Base-by-base conservation (phyloP, 148 eudicot species). In the Polygonum maritimum region DNA sequence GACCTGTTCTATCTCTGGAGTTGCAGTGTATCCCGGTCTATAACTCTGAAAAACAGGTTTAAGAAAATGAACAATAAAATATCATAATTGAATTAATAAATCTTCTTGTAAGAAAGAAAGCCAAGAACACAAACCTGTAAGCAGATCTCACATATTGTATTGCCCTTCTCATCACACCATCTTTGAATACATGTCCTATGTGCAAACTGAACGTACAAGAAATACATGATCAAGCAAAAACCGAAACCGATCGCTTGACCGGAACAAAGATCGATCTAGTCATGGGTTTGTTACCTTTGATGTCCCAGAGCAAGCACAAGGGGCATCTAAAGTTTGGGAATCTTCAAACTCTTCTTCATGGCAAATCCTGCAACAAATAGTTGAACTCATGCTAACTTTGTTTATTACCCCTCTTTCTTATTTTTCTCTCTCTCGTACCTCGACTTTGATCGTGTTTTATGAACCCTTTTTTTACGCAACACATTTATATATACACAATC, bases 131-230 rank as follows among this genome's bases (percentile, higher is more conserved):
- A 78, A 76, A 94, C 98, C 97, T 94, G 97, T 58, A 94, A 81
- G 57, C 98, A 94, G 79, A 94, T 87, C 87, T 94, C 98, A 82
- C 98, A 94, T 65, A 79, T 79, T 13, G 92, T 92, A 69, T 94
- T 82, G 3, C 98, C 98, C 81, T 94, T 94, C 78, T 91, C 96
- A 80, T 94, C 80, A 78, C 97, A 94, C 98, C 98, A 94, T 80
- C 91, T 92, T 83, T 92, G 97, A 81, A 94, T 87, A 79, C 98
- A 94, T 76, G 90, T 91, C 88, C 98, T 94, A 73, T 94, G 98
- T 44, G 96, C 98, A 89, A 85, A 94, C 98, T 94, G 86, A 39
- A 21, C 57, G 33, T 26, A 26, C 31, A 52, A 16, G 13, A 63
- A 13, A 54, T 13, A 31, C 26, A 71, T 33, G 71, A 75, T 35